Conservation (phyloP, 2,329 filamentous ascomycete species). For the Pezicula rhizophila region DNA sequence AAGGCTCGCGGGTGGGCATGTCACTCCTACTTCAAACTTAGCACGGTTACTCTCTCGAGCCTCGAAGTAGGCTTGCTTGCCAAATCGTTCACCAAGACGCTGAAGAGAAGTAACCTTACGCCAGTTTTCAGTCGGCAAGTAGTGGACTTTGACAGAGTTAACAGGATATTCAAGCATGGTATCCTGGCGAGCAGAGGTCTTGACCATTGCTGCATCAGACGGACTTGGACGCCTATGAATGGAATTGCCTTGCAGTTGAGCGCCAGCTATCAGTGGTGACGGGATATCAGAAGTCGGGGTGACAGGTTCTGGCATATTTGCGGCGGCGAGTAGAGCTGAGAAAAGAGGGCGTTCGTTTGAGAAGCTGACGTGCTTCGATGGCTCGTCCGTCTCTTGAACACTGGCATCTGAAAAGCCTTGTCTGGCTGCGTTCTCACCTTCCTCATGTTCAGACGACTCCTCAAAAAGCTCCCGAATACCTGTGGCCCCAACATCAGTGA, state of each 20-base stretch:
- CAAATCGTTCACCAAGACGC: conserved; percentile 20
- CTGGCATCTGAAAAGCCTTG: too few species aligned
- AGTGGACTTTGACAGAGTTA: neutral
- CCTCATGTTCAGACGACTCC: conserved; percentile 6
- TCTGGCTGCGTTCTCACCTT: too few species aligned
- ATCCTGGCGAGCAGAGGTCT: conserved; percentile 11
- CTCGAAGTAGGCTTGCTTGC: conserved; percentile 25
- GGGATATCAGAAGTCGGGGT: too few species aligned
- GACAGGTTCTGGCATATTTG: neutral
- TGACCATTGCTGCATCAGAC: conserved; percentile 33
- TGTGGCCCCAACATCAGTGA: conserved; percentile 18
- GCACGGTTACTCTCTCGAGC: conserved; percentile 25
- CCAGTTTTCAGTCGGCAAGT: conserved; percentile 2
- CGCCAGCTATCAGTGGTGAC: neutral
- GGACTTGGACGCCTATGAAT: conserved; percentile 27
- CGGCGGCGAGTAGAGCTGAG: neutral
- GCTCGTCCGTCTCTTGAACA: too few species aligned
- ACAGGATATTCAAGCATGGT: neutral
- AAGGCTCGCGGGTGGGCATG: neutral
- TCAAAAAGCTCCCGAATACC: conserved; percentile 16
- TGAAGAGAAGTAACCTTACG: conserved; percentile 7
- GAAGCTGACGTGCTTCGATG: too few species aligned
- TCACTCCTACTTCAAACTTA: conserved; percentile 5
- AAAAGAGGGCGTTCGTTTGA: too few species aligned
- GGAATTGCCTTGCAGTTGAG: neutral